A percentile compares a stretch with the other conserved stretches of the same genome.
phyloP scores from a whole-genome alignment of 768 basidiomycete species.

The Mycena crocata region DNA sequence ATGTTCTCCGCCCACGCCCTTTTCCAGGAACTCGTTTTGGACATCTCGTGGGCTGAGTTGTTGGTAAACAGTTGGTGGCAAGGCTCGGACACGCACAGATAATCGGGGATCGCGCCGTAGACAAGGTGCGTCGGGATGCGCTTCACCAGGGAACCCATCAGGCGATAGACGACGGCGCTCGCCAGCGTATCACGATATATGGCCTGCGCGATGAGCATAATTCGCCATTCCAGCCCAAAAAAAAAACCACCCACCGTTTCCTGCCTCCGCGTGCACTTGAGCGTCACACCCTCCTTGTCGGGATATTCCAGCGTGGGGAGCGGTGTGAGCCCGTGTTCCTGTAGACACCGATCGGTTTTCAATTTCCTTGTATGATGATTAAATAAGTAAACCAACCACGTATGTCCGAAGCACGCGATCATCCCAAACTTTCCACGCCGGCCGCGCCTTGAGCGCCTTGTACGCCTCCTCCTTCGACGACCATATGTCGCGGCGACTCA shows the following conservation, averaged over 20 bases:
- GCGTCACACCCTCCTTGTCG: slow-evolving; percentile 58
- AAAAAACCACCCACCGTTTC: slow-evolving; percentile 51
- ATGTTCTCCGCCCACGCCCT: slow-evolving; percentile 47
- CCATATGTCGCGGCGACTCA: slow-evolving; percentile 63
- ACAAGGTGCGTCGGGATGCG: slow-evolving; percentile 57
- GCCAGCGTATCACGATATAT: slow-evolving; percentile 55
- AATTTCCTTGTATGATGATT: too few species aligned
- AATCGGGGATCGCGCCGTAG: slow-evolving; percentile 59
- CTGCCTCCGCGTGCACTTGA: slow-evolving; percentile 58
- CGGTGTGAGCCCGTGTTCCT: slow-evolving; percentile 57
- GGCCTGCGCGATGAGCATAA: slow-evolving; percentile 47
- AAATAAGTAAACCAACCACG: slow-evolving; percentile 52
- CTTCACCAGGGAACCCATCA: slow-evolving; percentile 45
- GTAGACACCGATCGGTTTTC: too few species aligned
- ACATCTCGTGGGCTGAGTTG: slow-evolving; percentile 45
- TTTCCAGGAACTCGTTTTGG: slow-evolving; percentile 51
- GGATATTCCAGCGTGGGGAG: slow-evolving; percentile 58
- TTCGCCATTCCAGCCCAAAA: background rate
- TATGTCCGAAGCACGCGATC: slow-evolving; percentile 57
- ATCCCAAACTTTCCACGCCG: slow-evolving; percentile 62
- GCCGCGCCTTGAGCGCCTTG: slow-evolving; percentile 48
- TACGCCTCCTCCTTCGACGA: slow-evolving; percentile 61
- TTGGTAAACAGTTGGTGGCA: background rate
- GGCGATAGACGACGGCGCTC: slow-evolving; percentile 45
- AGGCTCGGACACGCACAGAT: slow-evolving; percentile 45